Evolutionary conservation across 164 flowering plant species (phyloP).

Genomic region (Saururus chinensis): DNA sequence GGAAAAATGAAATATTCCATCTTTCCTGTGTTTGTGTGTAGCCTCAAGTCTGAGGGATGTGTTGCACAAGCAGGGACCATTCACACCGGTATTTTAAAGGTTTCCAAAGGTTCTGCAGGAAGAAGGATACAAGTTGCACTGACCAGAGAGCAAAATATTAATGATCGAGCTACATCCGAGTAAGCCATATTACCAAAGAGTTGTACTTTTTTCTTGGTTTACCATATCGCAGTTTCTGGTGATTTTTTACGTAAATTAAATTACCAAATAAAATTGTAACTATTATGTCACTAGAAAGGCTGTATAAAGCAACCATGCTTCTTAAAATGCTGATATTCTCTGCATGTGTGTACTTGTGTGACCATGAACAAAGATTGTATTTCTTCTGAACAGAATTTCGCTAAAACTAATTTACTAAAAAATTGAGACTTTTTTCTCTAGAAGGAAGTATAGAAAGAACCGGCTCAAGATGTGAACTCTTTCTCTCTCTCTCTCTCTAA

Average conservation of each 20-base stretch:
- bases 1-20: background rate
- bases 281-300: background rate
- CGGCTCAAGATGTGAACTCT: no score
- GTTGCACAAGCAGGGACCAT: conserved; percentile 17
- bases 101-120: conserved; percentile 9
- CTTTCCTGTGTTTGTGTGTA: conserved; percentile 7
- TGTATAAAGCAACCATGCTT: no score
- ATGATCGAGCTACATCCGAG: conserved; percentile 8
- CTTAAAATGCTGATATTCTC: no score
- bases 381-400: no score
- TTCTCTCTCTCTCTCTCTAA: no score
- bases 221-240: background rate
- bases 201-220: background rate
- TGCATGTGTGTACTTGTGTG: no score
- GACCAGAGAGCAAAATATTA: conserved; percentile 10
- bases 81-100: conserved; percentile 9
- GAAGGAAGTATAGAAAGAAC: no score
- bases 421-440: no score
- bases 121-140: conserved; percentile 11
- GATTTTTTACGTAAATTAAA: background rate
- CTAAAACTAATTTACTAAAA: no score
- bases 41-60: conserved; percentile 15
- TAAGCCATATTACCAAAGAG: background rate
- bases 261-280: background rate
- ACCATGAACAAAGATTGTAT: no score